phyloP scores from a whole-genome alignment of 306 rosid genomes.

The Corylus avellana region DNA sequence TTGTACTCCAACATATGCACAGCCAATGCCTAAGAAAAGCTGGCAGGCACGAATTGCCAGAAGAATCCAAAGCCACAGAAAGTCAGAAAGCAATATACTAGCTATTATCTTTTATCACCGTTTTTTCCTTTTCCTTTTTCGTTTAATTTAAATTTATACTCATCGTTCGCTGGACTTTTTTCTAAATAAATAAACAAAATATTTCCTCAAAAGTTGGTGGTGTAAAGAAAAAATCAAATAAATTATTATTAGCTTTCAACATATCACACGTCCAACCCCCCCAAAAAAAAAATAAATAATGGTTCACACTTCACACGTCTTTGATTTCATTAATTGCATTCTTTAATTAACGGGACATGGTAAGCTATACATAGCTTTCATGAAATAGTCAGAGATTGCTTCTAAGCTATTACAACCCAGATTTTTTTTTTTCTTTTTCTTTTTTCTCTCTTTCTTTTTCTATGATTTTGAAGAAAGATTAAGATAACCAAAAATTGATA shows the following conservation, averaged over 20 bases:
- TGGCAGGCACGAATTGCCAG: conserved; percentile 84
- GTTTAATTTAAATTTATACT: not conserved
- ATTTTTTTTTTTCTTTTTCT: not conserved
- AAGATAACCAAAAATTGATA: not conserved
- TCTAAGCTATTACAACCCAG: not conserved
- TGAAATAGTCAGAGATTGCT: not conserved
- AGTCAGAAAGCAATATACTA: not conserved
- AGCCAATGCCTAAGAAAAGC: conserved; percentile 70
- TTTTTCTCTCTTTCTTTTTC: not conserved
- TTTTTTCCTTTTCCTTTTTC: not conserved
- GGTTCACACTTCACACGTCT: conserved; percentile 19
- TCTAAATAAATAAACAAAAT: not conserved
- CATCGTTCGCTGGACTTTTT: not conserved
- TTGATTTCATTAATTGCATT: not conserved
- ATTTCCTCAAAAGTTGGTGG: not conserved
- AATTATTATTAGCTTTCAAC: not conserved
- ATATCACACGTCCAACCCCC: too few relatives aligned
- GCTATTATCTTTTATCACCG: conserved; percentile 18
- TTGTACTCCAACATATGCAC: conserved; percentile 27
- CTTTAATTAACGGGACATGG: not conserved
- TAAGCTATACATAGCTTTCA: not conserved
- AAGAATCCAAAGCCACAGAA: conserved; percentile 85
- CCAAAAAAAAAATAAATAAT: not conserved
- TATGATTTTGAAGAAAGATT: not conserved
- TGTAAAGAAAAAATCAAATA: not conserved